Evolutionary conservation across 2,329 filamentous ascomycete genomes (phyloP), one percentile per base, ranked within the genome.

Genomic region (Samsoniella hepiali): DNA sequence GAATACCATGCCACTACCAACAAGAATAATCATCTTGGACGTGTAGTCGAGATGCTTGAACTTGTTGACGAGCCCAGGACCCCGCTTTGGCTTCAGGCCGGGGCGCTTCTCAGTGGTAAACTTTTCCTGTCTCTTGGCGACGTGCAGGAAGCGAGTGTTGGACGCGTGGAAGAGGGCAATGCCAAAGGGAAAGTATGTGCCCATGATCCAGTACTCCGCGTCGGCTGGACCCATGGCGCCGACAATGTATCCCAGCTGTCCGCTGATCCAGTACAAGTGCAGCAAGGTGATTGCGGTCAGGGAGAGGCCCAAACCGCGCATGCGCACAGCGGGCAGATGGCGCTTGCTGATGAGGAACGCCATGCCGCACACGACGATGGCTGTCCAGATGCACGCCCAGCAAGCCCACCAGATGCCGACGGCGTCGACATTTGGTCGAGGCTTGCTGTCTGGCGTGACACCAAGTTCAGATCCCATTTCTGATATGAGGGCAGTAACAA

Each of bases 121-220:
- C 49, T 68, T 67, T 63, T 71, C 72, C 70, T 88, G 85, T 17
- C 79, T 74, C 66, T 78, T 80, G 59, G 84, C 84, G 57, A 87
- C 75, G 64, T 86, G 76, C 27, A 87, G 79, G 62, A 88, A 84
- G 58, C 84, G 82, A 65, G 77, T 80, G 71, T 88, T 87, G 63
- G 84, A 84, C 34, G 84, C 86, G 67, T 89, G 86, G 69, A 89
- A 89, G 2, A 89, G 76, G 17, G 85, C 86, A 58, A 89, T 84
- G 38, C 87, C 86, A 55, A 85, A 80, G 6, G 87, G 87, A 7
- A 89, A 75, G 70, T 84, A 86, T 51, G 84, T 81, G 56, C 83
- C 82, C 87, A 89, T 89, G 70, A 87, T 78, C 82, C 85, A 89
- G 70, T 81, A 89, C 70, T 88, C 82, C 10, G 78, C 76, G 11